phyloP scores from a whole-genome alignment of 805 yeast genomes.

The Hanseniaspora pseudoguilliermondii region DNA sequence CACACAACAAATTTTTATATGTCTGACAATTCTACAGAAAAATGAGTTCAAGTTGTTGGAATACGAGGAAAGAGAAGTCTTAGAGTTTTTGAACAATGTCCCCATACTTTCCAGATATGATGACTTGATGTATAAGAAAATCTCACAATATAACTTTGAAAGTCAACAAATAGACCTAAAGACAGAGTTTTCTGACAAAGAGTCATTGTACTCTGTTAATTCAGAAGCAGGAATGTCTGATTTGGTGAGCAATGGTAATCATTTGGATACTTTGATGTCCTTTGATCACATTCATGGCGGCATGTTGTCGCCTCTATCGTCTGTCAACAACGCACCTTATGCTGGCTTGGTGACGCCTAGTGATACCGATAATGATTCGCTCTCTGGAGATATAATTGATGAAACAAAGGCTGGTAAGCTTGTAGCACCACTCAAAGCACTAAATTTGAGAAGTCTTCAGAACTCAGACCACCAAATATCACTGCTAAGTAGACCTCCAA shows the following conservation, averaged over 20 bases:
- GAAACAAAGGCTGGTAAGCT: not conserved
- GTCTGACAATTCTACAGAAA: slow-evolving; percentile 67
- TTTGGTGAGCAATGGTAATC: not conserved
- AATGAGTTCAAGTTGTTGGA: slow-evolving; percentile 68
- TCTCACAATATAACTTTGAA: slow-evolving; percentile 11
- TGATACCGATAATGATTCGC: not conserved
- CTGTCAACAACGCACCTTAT: not conserved
- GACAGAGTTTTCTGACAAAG: not conserved
- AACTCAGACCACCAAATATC: not conserved
- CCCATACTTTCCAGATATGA: slow-evolving; percentile 27
- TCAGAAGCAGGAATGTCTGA: not conserved
- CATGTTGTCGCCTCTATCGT: not conserved
- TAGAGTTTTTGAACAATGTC: slow-evolving; percentile 54
- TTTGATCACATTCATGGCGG: not conserved
- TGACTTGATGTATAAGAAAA: slow-evolving; percentile 23
- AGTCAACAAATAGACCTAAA: not conserved
- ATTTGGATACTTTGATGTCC: not conserved
- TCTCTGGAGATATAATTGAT: not conserved
- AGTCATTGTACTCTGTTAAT: not conserved
- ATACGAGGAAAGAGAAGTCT: slow-evolving; percentile 78
- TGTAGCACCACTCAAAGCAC: not conserved
- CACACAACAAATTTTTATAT: slow-evolving; percentile 59
- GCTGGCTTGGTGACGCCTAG: not conserved
- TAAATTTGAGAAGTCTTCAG: not conserved
- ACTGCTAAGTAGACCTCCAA: not conserved